Base-by-base conservation (phyloP, 2,329 filamentous ascomycete species). In the Arthroderma sp. region DNA sequence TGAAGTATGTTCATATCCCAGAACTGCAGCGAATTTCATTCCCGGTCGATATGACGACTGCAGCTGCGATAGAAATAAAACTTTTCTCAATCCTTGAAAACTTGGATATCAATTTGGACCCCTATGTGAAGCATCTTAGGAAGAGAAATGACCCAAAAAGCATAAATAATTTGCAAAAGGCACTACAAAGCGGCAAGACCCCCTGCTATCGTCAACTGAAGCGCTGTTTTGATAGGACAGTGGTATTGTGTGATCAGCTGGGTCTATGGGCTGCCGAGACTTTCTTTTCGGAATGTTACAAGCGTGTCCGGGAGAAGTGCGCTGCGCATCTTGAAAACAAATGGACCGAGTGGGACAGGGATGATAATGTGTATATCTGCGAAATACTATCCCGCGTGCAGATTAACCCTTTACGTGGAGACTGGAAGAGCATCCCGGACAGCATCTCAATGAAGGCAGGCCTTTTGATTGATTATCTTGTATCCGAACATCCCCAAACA, bases 241-340 rank as follows among this genome's bases (percentile, higher is more conserved):
- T 50, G 1, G 68, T 70, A 9, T 68, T 87, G 1, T 67, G 66
- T 22, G 52, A 56, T 3, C 72, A 82, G 38, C 68, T 87, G 3
- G 84, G 84, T 0, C 51, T 67, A 1, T 88, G 82, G 80, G 81
- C 81, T 1, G 73, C 74, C 0, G 79, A 87, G 40, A 73, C 72
- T 41, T 87, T 80, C 55, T 73, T 87, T 27, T 61, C 62, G 42
- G 66, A 65, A 33, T 70, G 72, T 3, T 63, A 77, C 6, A 59
- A 56, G 39, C 61, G 61, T 39, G 54, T 68, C 7, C 52, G 50
- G n/a, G 30, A 32, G 51, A 42, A 52, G 10, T 38, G 43, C 11
- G 48, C 29, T 40, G 4, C 36, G 4, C 50, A 53, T 22, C 49
- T 52, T 7, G 55, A 63, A 46, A 47, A 57, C 8, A 45, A 56